A percentile compares a stretch with the other conserved stretches of the same genome.
Conservation (phyloP, 83 land plant genomes). For the Isoetes engelmannii region DNA sequence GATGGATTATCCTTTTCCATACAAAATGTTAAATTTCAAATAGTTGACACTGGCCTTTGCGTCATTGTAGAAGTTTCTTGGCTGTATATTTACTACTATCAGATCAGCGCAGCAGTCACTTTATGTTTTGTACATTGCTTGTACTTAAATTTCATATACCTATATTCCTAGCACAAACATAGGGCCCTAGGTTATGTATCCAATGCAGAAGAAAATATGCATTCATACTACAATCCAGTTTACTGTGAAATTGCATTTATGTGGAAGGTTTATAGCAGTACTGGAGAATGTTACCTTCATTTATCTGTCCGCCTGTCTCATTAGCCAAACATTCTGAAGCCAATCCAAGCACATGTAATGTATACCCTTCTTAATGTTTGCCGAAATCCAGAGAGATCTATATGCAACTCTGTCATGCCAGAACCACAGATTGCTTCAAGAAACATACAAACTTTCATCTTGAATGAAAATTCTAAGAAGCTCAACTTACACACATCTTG, state of each 20-base stretch:
- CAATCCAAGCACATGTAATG: no score
- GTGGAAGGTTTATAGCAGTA: neutral
- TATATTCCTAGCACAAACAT: neutral
- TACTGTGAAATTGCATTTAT: neutral
- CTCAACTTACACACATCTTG: conserved; percentile 37
- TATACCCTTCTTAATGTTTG: no score
- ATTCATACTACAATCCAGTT: conserved; percentile 11
- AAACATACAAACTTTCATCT: no score
- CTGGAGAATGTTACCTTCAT: conserved; percentile 65
- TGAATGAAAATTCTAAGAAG: no score
- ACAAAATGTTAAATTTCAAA: no score
- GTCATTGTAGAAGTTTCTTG: no score
- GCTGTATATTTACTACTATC: no score
- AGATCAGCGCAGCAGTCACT: neutral
- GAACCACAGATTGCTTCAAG: no score
- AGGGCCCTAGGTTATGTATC: neutral
- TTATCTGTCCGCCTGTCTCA: conserved; percentile 99
- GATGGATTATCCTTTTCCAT: no score
- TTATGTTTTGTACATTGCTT: neutral
- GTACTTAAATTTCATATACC: neutral
- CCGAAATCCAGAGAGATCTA: no score
- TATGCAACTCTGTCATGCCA: no score
- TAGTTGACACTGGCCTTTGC: no score
- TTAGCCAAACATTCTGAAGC: conserved; percentile 78
- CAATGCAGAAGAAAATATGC: neutral